Evolutionary conservation across 441 rosid genomes (phyloP).

Genomic region (Dalechampia spathulata): DNA sequence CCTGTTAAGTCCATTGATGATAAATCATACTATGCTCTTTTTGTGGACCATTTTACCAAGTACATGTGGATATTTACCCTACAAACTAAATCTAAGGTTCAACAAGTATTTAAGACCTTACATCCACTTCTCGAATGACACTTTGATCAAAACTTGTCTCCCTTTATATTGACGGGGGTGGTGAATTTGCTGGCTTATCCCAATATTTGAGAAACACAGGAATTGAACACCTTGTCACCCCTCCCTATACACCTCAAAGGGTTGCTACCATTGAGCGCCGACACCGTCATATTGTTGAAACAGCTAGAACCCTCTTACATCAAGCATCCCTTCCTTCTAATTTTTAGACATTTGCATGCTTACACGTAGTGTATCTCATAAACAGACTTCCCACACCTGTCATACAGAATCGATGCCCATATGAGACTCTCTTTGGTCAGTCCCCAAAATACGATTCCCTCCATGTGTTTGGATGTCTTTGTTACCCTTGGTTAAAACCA

Average conservation of each 20-base stretch:
- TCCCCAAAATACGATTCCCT: not conserved
- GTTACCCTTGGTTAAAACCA: conserved; percentile 3
- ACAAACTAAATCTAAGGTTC: not conserved
- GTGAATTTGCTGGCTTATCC: not conserved
- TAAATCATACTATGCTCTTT: not conserved
- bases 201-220: not conserved
- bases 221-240: not conserved
- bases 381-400: not conserved
- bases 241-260: not conserved
- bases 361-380: not conserved
- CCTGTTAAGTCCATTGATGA: too few species aligned
- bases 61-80: not conserved
- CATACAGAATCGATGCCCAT: not conserved
- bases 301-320: not conserved
- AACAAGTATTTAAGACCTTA: not conserved
- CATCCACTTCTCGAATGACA: not conserved
- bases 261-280: not conserved
- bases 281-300: not conserved
- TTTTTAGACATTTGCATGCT: not conserved
- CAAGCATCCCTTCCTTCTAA: not conserved
- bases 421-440: not conserved
- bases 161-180: not conserved
- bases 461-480: not conserved
- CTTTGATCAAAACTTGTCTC: not conserved
- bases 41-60: not conserved